These are phyloP conservation scores for Rutidosis leptorrhynchoides DNA, from an alignment of 129 eudicot species.

Conservation along the genomic window DNA sequence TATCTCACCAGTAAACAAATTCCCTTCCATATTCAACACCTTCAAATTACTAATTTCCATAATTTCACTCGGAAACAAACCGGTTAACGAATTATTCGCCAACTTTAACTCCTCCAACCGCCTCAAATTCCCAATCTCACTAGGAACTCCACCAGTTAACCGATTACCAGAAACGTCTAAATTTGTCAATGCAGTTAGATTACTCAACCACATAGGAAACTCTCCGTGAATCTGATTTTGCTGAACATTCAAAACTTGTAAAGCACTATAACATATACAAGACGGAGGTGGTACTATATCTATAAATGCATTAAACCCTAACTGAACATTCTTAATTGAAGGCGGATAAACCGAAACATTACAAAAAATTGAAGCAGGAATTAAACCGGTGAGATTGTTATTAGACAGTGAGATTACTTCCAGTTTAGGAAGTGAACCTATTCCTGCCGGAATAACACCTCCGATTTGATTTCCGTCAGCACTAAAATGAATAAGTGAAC, in stretches of 20 bases:
- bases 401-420: conserved; percentile 47
- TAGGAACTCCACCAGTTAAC: conserved; percentile 49
- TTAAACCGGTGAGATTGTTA: conserved; percentile 52
- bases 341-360: conserved; percentile 37
- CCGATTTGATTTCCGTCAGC: conserved; percentile 61
- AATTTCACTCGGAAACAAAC: conserved; percentile 59
- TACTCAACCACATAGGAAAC: conserved; percentile 55
- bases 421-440: conserved; percentile 53
- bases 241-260: conserved; percentile 62
- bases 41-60: conserved; percentile 32
- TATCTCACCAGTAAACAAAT: conserved; percentile 50
- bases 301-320: conserved; percentile 69
- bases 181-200: conserved; percentile 39
- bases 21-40: conserved; percentile 71
- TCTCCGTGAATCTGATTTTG: conserved; percentile 48
- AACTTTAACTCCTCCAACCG: conserved; percentile 54
- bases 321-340: conserved; percentile 40
- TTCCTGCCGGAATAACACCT: conserved; percentile 60
- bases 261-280: conserved; percentile 38
- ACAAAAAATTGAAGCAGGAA: conserved; percentile 55
- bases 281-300: conserved; percentile 34
- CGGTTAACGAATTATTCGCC: conserved; percentile 62
- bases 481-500: conserved; percentile 56
- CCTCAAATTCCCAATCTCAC: conserved; percentile 50
- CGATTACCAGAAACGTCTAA: conserved; percentile 74